phyloP scores from a whole-genome alignment of 345 rosid genomes.

The Noccaea bulbosa region DNA sequence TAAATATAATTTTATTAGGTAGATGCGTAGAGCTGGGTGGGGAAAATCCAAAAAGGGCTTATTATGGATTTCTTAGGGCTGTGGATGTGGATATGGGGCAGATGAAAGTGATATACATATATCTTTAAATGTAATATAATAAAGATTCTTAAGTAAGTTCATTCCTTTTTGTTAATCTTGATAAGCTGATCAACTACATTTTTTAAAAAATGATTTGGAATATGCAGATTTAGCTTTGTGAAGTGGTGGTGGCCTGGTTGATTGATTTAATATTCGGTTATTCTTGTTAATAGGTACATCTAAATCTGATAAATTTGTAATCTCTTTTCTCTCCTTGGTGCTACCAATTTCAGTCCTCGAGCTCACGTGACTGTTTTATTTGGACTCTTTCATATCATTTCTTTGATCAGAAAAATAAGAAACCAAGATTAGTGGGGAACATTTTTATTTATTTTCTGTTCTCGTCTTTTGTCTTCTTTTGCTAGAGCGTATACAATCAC shows the following conservation, averaged over 20 bases:
- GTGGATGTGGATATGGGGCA: constrained; percentile 32
- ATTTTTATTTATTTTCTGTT: constrained; percentile 17
- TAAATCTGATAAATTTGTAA: neutral
- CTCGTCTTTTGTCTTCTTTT: neutral
- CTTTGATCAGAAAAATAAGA: constrained; percentile 11
- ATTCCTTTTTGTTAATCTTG: constrained; percentile 25
- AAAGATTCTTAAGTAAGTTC: constrained; percentile 16
- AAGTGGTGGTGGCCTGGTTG: constrained; percentile 38
- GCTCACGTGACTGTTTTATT: constrained; percentile 36
- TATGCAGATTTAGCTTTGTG: constrained; percentile 39
- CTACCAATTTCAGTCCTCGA: constrained; percentile 29
- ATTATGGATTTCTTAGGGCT: constrained; percentile 20
- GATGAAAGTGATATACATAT: constrained; percentile 26
- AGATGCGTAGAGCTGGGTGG: constrained; percentile 18
- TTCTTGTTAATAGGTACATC: constrained; percentile 23
- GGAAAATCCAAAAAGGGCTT: constrained; percentile 28
- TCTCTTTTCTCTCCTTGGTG: constrained; percentile 25
- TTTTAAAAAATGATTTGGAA: constrained; percentile 16
- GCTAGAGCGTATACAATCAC: neutral
- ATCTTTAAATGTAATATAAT: constrained; percentile 14
- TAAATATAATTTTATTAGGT: neutral
- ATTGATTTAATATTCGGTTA: constrained; percentile 10
- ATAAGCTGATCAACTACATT: constrained; percentile 30
- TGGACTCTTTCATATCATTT: constrained; percentile 8
- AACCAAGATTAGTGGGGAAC: constrained; percentile 1